phyloP scores from a whole-genome alignment of 1,284 basidiomycete genomes.

The Cutaneotrichosporon arboriforme region DNA sequence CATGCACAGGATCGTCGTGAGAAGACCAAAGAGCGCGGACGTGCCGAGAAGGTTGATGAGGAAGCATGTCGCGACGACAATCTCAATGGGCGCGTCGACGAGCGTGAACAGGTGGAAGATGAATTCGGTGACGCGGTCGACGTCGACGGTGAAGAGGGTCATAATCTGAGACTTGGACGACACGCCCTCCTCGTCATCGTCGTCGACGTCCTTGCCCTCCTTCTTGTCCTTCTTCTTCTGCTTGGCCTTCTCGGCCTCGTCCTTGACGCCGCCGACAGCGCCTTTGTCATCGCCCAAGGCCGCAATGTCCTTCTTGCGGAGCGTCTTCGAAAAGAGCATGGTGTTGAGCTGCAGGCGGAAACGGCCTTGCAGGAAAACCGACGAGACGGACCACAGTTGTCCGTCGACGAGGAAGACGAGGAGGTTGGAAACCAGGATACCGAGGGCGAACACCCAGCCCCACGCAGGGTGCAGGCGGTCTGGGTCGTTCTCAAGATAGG shows the following conservation, averaged over 20 bases:
- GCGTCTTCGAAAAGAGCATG: constrained; percentile 79
- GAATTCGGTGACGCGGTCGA: constrained; percentile 81
- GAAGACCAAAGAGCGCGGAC: constrained; percentile 67
- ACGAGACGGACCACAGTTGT: constrained; percentile 44
- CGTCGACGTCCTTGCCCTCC: constrained; percentile 24
- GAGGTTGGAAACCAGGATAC: constrained; percentile 63
- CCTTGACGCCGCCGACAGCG: constrained; percentile 22
- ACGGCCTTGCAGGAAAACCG: constrained; percentile 48
- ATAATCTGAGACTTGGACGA: constrained; percentile 86
- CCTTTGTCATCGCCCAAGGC: constrained; percentile 28
- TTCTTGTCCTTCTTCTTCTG: constrained; percentile 35
- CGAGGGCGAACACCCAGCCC: constrained; percentile 52
- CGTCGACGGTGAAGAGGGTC: constrained; percentile 66
- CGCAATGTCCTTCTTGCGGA: constrained; percentile 79
- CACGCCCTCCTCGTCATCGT: constrained; percentile 66
- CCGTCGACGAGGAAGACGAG: constrained; percentile 52
- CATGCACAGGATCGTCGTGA: constrained; percentile 72
- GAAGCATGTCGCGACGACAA: constrained; percentile 69
- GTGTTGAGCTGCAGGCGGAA: constrained; percentile 78
- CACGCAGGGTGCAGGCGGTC: constrained; percentile 50
- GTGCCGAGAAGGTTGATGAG: constrained; percentile 71
- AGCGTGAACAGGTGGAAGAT: constrained; percentile 58
- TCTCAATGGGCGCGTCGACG: constrained; percentile 77
- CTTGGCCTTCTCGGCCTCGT: constrained; percentile 37
- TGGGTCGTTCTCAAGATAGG: constrained; percentile 61